A percentile compares a stretch with the other conserved stretches of the same genome.
Evolutionary conservation across 176 grass and related monocot species (phyloP).

Genomic region (Pontederia crassipes): DNA sequence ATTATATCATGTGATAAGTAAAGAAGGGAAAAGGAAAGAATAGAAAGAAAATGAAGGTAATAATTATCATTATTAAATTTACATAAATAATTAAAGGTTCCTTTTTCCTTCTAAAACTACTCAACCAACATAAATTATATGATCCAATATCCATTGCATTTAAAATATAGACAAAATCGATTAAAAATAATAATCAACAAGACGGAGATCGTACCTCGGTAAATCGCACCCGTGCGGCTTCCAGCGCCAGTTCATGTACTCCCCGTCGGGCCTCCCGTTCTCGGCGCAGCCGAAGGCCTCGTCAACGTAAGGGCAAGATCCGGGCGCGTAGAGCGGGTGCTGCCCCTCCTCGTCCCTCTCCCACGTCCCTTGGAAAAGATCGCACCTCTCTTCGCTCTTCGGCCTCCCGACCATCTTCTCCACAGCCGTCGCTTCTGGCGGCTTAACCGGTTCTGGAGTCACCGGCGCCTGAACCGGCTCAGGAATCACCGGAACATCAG

Average conservation of each 20-base stretch:
- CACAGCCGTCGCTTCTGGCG: background rate
- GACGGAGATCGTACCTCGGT: conserved; percentile 38
- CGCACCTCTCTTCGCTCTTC: conserved; percentile 22
- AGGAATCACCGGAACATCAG: background rate
- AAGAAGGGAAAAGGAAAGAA: background rate
- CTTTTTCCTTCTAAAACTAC: background rate
- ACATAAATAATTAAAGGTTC: background rate
- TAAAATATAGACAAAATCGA: conserved; percentile 2
- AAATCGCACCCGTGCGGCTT: conserved; percentile 49
- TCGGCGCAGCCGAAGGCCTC: conserved; percentile 70
- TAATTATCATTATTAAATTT: background rate
- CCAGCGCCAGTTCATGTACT: conserved; percentile 82
- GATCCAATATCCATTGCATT: background rate
- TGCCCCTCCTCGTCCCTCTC: conserved; percentile 38
- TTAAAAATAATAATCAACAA: background rate
- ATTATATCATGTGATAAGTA: too few species aligned
- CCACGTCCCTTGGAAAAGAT: conserved; percentile 78
- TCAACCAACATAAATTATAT: background rate
- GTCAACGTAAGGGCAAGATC: conserved; percentile 80
- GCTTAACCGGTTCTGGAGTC: background rate
- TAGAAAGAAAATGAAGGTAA: background rate
- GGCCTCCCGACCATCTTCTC: background rate
- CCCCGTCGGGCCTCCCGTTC: conserved; percentile 54
- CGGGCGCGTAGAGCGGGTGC: conserved; percentile 54
- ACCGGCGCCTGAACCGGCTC: background rate